Evolutionary conservation across 345 rosid species (phyloP), one percentile per base, ranked within the genome.

Genomic region (Salix purpurea): DNA sequence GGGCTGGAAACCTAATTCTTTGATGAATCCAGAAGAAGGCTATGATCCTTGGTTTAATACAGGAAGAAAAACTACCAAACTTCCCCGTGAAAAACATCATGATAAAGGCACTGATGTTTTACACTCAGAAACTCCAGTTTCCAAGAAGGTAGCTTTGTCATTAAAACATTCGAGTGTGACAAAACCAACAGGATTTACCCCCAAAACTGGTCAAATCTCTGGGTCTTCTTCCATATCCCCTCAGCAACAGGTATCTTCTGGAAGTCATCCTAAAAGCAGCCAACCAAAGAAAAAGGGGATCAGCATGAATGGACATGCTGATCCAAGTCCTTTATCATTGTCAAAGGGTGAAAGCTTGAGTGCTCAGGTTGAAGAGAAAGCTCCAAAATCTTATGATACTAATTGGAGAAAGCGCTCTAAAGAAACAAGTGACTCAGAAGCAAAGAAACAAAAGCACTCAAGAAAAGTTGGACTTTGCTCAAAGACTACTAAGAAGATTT

Each of bases 21-120:
- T 88, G 81, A 87, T 90, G 85, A 89, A 84, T 77, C 84, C 93
- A 37, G 93, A 82, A 64, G 94, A 92, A 85, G 91, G 91, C 62
- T 87, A 87, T 78, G 86, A 88, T 74, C 87, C 82, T 77, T 87
- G 90, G 94, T 60, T 78, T 67, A 72, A 65, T 14, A 44, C 69
- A 37, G 80, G 79, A 71, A 84, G 81, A 76, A 84, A 83, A 79
- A 36, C 76, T 36, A 36, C 73, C 36, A 83, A 74, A 79, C 34
- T 75, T 10, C 60, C 83, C 71, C 79, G 54, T 52, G 70, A 69
- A 81, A 88, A 79, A 65, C 68, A 66, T 73, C 81, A 42, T 70
- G 73, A 76, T 46, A 88, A 79, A 70, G 73, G 71, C 77, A 23
- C 71, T 71, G 81, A 70, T 76, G 83, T 71, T 72, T 70, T 78